A percentile compares a stretch with the other conserved stretches of the same genome.
Conservation (phyloP, 768 basidiomycete species). For the Boletus rufocinnamomeus region DNA sequence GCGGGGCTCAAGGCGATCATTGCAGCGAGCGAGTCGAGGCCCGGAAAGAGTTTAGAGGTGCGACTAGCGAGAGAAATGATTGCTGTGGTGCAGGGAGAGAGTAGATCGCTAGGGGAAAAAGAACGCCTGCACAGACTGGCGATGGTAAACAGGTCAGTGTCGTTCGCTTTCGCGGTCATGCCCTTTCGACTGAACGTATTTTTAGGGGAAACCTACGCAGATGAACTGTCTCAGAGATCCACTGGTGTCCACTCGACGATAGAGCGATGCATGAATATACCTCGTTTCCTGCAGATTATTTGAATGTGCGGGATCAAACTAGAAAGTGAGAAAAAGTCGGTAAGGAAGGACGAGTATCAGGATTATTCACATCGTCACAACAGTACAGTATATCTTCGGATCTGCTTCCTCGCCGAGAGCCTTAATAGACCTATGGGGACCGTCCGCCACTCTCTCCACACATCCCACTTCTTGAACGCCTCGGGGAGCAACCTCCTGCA, state of each 20-base stretch:
- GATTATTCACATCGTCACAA: neutral
- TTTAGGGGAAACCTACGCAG: constrained; percentile 28
- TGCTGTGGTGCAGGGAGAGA: constrained; percentile 62
- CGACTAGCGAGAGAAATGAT: constrained; percentile 81
- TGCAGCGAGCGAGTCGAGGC: constrained; percentile 54
- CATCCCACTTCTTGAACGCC: constrained; percentile 16
- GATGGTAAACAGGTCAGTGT: constrained; percentile 73
- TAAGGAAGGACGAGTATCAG: neutral
- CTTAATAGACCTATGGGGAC: constrained; percentile 15
- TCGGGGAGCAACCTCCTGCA: neutral
- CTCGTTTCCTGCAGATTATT: neutral
- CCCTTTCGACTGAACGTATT: constrained; percentile 7
- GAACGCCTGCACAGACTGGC: constrained; percentile 64
- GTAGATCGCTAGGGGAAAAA: constrained; percentile 61
- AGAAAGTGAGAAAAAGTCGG: neutral
- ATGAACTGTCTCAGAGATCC: neutral
- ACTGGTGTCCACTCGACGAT: neutral
- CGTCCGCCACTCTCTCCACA: constrained; percentile 15
- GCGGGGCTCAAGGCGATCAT: constrained; percentile 74
- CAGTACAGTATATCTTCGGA: no score
- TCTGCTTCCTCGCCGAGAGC: neutral
- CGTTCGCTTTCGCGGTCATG: neutral
- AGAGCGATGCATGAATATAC: neutral
- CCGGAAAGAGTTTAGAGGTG: constrained; percentile 61
- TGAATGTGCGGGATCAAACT: neutral